Conservation (phyloP, 495 filamentous ascomycete genomes). For the Podospora sp. region DNA sequence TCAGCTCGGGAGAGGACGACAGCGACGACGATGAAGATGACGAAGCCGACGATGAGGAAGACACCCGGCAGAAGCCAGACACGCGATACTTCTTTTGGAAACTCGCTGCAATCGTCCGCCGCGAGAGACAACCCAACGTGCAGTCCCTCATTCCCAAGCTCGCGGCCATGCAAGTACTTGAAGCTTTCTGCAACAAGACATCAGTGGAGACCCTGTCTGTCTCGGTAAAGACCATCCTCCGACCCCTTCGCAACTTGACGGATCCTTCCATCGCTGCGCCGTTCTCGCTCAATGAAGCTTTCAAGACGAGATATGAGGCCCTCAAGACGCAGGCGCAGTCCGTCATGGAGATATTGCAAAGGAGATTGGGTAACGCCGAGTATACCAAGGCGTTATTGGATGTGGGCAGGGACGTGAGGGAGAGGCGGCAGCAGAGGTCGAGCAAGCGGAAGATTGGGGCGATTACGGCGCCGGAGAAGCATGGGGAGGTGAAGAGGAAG, state of each 20-base stretch:
- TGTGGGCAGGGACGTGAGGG: conserved; percentile 68
- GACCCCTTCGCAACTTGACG: conserved; percentile 80
- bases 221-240: conserved; percentile 67
- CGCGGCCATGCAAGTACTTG: conserved; percentile 71
- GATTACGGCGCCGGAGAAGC: conserved; percentile 76
- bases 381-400: conserved; percentile 69
- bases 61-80: conserved; percentile 41
- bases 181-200: conserved; percentile 60
- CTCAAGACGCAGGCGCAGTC: conserved; percentile 71
- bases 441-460: conserved; percentile 85
- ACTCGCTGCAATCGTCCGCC: conserved; percentile 74
- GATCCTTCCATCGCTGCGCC: conserved; percentile 73
- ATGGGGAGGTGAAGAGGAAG: conserved; percentile 76
- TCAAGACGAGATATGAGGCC: conserved; percentile 65
- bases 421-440: conserved; percentile 69
- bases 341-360: conserved; percentile 73
- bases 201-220: conserved; percentile 58
- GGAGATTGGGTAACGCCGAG: conserved; percentile 77
- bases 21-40: conserved; percentile 35
- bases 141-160: conserved; percentile 69
- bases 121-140: conserved; percentile 68
- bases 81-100: conserved; percentile 74
- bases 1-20: conserved; percentile 34
- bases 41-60: conserved; percentile 38
- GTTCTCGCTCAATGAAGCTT: conserved; percentile 64